Conservation (phyloP, 352 stramenopile genomes). For the Pythium sukuiense region DNA sequence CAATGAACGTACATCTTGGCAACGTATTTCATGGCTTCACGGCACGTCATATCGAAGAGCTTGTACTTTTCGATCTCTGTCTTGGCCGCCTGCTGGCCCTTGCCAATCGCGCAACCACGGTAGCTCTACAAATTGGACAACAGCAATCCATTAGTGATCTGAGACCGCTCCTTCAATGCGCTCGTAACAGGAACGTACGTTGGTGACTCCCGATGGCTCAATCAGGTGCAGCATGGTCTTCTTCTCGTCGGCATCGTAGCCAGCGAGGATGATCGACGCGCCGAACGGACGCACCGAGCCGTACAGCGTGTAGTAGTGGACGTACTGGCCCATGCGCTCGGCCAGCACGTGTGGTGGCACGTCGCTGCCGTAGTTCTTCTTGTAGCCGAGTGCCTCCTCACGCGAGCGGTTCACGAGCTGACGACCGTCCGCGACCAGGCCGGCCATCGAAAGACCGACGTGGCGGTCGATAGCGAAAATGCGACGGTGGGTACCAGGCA, state of each 20-base stretch:
- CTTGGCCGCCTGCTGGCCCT: constrained; percentile 97
- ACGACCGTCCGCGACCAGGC: constrained; percentile 94
- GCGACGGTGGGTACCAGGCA: constrained; percentile 85
- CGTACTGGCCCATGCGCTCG: constrained; percentile 95
- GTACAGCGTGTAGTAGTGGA: constrained; percentile 99
- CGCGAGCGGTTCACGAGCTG: constrained; percentile 95
- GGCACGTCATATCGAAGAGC: constrained; percentile 92
- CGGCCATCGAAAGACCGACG: constrained; percentile 93
- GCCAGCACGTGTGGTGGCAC: constrained; percentile 94
- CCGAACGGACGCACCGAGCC: constrained; percentile 97
- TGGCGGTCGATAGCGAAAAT: constrained; percentile 92
- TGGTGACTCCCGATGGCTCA: constrained; percentile 91
- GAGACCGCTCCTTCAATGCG: not conserved
- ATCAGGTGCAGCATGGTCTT: constrained; percentile 91
- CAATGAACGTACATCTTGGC: constrained; percentile 91
- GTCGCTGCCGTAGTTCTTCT: constrained; percentile 95
- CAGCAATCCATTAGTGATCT: constrained; percentile 2
- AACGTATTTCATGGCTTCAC: constrained; percentile 97
- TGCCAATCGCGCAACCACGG: constrained; percentile 96
- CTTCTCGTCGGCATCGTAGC: constrained; percentile 94
- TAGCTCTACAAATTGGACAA: constrained; percentile 83
- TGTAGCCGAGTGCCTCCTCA: constrained; percentile 94
- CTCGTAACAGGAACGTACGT: constrained; percentile 43
- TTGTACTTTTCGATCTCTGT: constrained; percentile 99
- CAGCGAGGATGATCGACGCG: constrained; percentile 93